Percentiles rank a stretch among this genome's conserved stretches.
These are phyloP conservation scores for Gastrolobium bilobum DNA, from an alignment of 306 rosid species.

Conservation along the genomic window DNA sequence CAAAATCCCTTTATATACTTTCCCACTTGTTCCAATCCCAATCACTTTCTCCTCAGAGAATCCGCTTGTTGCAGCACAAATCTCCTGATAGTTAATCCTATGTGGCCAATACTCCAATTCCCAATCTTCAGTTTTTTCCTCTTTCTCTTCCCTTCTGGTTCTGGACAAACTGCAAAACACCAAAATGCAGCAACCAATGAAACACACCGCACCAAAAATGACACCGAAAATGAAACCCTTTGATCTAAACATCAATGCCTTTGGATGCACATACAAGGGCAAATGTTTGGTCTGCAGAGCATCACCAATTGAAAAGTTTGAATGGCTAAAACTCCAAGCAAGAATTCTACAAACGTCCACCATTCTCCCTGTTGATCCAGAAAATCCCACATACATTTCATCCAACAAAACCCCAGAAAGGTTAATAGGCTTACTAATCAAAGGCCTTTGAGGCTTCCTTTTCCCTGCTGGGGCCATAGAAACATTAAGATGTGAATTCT, in stretches of 20 bases:
- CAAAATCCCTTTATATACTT: constrained; percentile 71
- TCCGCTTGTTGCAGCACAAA: constrained; percentile 61
- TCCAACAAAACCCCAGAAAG: constrained; percentile 62
- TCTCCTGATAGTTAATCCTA: constrained; percentile 65
- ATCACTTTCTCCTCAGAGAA: constrained; percentile 74
- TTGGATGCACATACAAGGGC: constrained; percentile 61
- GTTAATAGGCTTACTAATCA: constrained; percentile 64
- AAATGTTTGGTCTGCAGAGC: constrained; percentile 65
- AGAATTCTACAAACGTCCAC: constrained; percentile 67
- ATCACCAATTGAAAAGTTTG: constrained; percentile 72
- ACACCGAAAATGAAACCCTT: constrained; percentile 56
- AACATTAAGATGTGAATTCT: constrained; percentile 57
- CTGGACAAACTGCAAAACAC: constrained; percentile 36
- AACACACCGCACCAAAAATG: constrained; percentile 50
- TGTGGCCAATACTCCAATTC: constrained; percentile 85
- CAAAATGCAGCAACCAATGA: constrained; percentile 43
- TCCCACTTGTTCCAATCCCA: constrained; percentile 72
- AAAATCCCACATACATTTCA: constrained; percentile 72
- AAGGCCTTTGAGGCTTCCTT: constrained; percentile 61
- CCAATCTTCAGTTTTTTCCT: constrained; percentile 55
- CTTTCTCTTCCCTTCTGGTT: constrained; percentile 48
- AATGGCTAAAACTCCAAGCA: constrained; percentile 77
- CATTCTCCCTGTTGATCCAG: constrained; percentile 68
- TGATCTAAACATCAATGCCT: constrained; percentile 45
- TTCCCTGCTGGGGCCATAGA: constrained; percentile 67